These are phyloP conservation scores for Fraxinus sp. DNA, from an alignment of 305 asterid species.

Conservation along the genomic window DNA sequence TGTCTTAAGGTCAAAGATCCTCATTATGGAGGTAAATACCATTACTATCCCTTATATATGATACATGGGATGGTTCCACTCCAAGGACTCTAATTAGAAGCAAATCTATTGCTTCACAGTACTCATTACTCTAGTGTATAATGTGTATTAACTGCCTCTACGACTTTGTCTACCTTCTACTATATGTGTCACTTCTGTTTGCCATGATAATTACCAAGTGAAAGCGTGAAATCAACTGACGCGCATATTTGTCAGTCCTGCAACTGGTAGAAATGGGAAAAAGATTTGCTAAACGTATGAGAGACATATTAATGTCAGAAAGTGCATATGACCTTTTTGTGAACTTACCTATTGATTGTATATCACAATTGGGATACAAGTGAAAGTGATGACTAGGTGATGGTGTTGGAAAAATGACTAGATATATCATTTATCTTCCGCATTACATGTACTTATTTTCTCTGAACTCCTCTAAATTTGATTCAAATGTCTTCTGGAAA, in stretches of 20 bases:
- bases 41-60: slow-evolving; percentile 1
- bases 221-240: slow-evolving; percentile 7
- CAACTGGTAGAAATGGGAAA: neutral
- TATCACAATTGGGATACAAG: neutral
- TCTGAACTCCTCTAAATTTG: neutral
- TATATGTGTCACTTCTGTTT: neutral
- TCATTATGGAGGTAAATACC: slow-evolving; percentile 77
- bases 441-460: neutral
- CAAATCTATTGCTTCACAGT: neutral
- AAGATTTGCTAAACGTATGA: neutral
- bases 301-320: neutral
- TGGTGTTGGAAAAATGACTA: neutral
- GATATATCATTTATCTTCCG: neutral
- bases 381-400: neutral
- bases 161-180: neutral
- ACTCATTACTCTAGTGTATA: neutral
- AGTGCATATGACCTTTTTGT: neutral
- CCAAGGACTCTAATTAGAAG: neutral
- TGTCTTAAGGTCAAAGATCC: slow-evolving; percentile 75
- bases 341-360: neutral
- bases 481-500: neutral
- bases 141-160: neutral
- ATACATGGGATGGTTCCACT: neutral
- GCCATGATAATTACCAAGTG: neutral
- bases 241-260: neutral